Conservation (phyloP, 495 filamentous ascomycete species). For the Penicillium dipodomyicola region DNA sequence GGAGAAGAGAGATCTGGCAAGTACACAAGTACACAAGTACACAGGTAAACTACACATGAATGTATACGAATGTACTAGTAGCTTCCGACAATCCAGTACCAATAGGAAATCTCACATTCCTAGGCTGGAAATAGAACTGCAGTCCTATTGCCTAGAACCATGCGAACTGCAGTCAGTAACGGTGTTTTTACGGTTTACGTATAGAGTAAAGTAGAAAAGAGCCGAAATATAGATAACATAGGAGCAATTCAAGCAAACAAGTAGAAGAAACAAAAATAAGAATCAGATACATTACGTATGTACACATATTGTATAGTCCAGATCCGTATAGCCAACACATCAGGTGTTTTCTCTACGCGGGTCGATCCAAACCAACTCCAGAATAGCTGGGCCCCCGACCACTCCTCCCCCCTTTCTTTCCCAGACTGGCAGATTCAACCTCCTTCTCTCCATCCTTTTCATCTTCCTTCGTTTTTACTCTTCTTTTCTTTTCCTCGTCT, state of each 20-base stretch:
- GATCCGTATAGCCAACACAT: background rate
- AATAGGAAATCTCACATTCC: background rate
- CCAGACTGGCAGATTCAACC: constrained; percentile 25
- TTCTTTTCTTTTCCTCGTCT: constrained; percentile 23
- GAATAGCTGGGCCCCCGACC: constrained; percentile 19
- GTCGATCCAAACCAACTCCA: constrained; percentile 28
- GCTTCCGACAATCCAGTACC: background rate
- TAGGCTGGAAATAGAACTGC: background rate
- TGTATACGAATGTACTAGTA: too few relatives aligned
- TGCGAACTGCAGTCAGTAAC: constrained; percentile 13
- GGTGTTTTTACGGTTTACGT: background rate
- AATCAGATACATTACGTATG: background rate
- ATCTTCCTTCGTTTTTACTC: constrained; percentile 20
- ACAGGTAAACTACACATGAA: background rate
- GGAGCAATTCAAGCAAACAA: background rate
- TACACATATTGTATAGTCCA: background rate
- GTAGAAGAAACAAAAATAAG: background rate
- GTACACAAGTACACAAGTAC: background rate
- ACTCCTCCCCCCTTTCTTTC: constrained; percentile 32
- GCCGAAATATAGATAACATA: background rate
- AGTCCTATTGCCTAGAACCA: background rate
- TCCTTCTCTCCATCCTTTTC: constrained; percentile 20
- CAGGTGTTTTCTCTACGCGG: constrained; percentile 7
- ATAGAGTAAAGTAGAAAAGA: background rate
- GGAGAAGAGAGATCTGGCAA: constrained; percentile 11